Evolutionary conservation across 495 filamentous ascomycete genomes (phyloP).

Genomic region (Amniculicola lignicola): DNA sequence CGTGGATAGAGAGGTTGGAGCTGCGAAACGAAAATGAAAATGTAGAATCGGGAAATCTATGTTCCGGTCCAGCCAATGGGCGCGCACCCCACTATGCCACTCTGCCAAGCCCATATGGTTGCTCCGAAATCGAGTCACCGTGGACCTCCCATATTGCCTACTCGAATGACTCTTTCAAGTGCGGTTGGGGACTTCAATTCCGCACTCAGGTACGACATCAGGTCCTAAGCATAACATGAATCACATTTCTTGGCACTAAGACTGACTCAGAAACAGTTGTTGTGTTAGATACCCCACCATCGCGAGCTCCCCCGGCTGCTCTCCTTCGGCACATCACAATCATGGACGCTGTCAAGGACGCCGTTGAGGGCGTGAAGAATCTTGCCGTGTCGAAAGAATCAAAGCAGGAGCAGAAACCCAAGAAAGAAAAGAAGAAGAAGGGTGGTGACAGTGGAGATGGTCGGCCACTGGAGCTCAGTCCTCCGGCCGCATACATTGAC

Average conservation of each 20-base stretch:
- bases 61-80: slow-evolving; percentile 1
- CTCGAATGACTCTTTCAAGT: no score
- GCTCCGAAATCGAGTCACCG: no score
- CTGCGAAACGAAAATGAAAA: slow-evolving; percentile 17
- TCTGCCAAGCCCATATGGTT: no score
- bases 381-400: slow-evolving; percentile 47
- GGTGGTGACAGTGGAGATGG: slow-evolving; percentile 44
- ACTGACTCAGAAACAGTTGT: slow-evolving; percentile 15
- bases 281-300: slow-evolving; percentile 17
- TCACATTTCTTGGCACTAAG: slow-evolving; percentile 9
- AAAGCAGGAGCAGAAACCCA: slow-evolving; percentile 36
- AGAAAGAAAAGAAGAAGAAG: slow-evolving; percentile 50
- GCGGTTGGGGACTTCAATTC: no score
- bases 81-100: no score
- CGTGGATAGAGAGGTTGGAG: slow-evolving; percentile 1
- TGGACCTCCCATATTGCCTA: no score
- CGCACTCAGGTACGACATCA: slow-evolving; percentile 4
- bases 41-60: background rate
- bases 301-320: slow-evolving; percentile 5
- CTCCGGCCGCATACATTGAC: slow-evolving; percentile 74
- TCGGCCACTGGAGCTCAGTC: slow-evolving; percentile 56
- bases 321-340: slow-evolving; percentile 11
- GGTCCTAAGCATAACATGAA: background rate
- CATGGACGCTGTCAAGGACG: slow-evolving; percentile 28
- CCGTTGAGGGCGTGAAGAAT: slow-evolving; percentile 48